Evolutionary conservation across 176 grass and related monocot species (phyloP), one percentile per base, ranked within the genome.

Genomic region (maize (Zea mays)): DNA sequence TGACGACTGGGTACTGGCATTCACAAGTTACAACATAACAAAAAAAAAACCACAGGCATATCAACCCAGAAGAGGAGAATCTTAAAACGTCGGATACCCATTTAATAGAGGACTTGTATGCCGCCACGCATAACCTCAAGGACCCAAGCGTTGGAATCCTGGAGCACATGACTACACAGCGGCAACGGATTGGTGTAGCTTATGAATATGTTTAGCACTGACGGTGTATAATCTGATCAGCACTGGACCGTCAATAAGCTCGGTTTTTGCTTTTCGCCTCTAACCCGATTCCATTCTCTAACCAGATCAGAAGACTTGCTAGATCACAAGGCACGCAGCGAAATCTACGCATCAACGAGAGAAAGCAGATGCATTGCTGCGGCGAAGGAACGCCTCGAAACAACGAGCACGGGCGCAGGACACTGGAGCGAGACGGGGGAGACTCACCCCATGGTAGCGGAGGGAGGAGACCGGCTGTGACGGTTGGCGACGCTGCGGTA

Each of bases 161-260:
- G 13, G 37, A 70, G 64, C 3, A 13, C 0, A 17, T 15, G 3
- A 63, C 43, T 71, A 39, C 77, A 66, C 35, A 4, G 60, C n/a
- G 58, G 72, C 87, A 82, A 85, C 72, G 41, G 54, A 81, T 85
- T 82, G 5, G 12, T 82, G 1, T 82, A 10, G 78, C 87, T 89
- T 82, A 85, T 82, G 78, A 81, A 77, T 81, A 78, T 82, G 87
- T 85, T 89, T 81, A 85, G 82, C 44, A 67, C 72, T 85, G 82
- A 89, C 44, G 82, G 52, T 77, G 27, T 13, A 77, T 14, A 65
- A 75, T 85, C 82, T 60, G 78, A 82, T 73, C 87, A 89, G 82
- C 77, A 67, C 73, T 77, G 82, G 82, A 89, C 79, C 88, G 75
- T 90, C 83, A 66, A 57, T 79, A 85, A 89, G 78, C 87, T 66